Evolutionary conservation across 2,329 filamentous ascomycete species (phyloP).

Genomic region (Colletotrichum tofieldiae): DNA sequence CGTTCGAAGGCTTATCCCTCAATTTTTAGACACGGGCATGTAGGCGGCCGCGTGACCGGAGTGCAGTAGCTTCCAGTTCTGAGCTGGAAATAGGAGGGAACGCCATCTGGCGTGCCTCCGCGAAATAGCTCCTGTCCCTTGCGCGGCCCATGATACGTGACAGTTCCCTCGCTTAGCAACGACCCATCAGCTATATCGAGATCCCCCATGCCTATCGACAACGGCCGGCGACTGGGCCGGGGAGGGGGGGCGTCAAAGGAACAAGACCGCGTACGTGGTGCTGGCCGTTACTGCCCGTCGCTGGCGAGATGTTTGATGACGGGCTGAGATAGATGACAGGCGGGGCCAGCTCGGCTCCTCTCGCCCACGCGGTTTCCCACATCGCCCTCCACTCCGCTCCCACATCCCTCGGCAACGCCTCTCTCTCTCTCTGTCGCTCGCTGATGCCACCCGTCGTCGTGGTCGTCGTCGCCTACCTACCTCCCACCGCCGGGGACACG

Average conservation of each 20-base stretch:
- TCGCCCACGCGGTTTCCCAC: not conserved
- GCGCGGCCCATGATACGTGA: not conserved
- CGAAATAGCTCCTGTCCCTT: not conserved
- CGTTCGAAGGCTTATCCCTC: not conserved
- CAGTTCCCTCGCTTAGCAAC: not conserved
- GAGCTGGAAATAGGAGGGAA: conserved; percentile 1
- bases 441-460: not conserved
- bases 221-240: not conserved
- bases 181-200: not conserved
- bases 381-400: not conserved
- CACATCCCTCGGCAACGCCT: conserved; percentile 20
- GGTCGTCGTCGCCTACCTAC: not conserved
- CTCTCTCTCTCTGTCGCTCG: not conserved
- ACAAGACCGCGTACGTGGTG: not conserved
- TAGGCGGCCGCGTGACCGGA: conserved; percentile 1
- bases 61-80: conserved; percentile 7
- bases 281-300: not conserved
- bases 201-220: not conserved
- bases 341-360: conserved; percentile 21
- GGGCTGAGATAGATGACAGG: conserved; percentile 41
- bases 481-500: not conserved
- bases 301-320: conserved; percentile 33
- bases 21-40: conserved; percentile 25
- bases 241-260: conserved; percentile 5
- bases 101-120: not conserved